These are phyloP conservation scores for Ceratocystis eucalypticola DNA, from an alignment of 2,329 filamentous ascomycete species.

Conservation along the genomic window DNA sequence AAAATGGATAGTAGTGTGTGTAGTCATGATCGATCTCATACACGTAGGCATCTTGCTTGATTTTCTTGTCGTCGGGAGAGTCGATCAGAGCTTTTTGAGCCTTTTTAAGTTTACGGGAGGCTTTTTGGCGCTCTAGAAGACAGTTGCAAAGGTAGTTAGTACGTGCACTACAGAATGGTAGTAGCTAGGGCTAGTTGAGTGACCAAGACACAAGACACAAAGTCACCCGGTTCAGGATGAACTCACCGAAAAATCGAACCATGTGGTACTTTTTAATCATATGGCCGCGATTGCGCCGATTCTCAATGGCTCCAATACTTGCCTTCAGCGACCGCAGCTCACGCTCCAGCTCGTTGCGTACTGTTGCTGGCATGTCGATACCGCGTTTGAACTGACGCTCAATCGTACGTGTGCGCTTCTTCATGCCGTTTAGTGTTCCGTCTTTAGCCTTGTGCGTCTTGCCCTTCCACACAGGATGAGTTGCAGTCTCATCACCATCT, in stretches of 20 bases:
- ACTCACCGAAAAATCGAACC: conserved; percentile 67
- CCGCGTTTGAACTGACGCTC: conserved; percentile 49
- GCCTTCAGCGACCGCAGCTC: conserved; percentile 54
- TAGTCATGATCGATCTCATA: conserved; percentile 66
- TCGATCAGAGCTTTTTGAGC: conserved; percentile 42
- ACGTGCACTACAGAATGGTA: not conserved
- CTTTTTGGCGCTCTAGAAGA: conserved; percentile 55
- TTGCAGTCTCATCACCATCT: not conserved
- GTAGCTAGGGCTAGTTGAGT: not conserved
- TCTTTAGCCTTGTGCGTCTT: conserved; percentile 34
- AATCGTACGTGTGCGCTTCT: conserved; percentile 58
- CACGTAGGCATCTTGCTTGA: conserved; percentile 48
- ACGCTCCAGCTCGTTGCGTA: conserved; percentile 55
- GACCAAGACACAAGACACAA: not conserved
- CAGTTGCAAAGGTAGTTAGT: conserved; percentile 11
- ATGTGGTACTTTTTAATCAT: conserved; percentile 75
- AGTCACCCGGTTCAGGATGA: not conserved
- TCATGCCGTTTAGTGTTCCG: conserved; percentile 46
- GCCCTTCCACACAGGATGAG: conserved; percentile 25
- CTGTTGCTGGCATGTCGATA: conserved; percentile 51
- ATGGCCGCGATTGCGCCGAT: conserved; percentile 47
- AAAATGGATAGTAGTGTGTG: conserved; percentile 55
- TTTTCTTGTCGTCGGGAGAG: conserved; percentile 36
- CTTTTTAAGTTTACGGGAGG: conserved; percentile 51
- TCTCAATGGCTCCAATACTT: conserved; percentile 46